Base-by-base conservation (phyloP, 495 filamentous ascomycete genomes). In the Friedmanniomyces simplex region DNA sequence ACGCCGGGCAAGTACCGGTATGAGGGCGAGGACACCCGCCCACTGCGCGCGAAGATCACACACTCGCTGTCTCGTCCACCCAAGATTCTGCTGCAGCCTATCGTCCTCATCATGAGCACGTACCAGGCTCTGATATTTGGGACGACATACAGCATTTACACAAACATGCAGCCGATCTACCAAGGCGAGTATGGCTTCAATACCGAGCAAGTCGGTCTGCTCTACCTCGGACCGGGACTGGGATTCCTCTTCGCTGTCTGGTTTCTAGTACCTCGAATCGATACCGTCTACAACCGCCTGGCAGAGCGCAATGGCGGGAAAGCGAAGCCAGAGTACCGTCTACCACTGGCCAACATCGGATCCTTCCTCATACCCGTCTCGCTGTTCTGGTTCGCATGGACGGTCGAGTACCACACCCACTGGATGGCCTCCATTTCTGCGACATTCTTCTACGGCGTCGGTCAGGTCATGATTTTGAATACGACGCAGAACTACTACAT, bases 391-490 rank as follows among this genome's bases (percentile, higher is more conserved):
- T 59, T 48, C 18, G 68, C 63, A 4, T 71, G 68, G 68, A 62
- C 65, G 12, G 65, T 65, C 4, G 55, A 67, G 22, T 43, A 21
- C 21, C 64, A 62, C 11, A 30, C 51, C 11, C 59, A 60, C 52
- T 71, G 68, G 68, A 18, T 57, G 20, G 63, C 50, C 6, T 49
- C 65, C 6, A 60, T 69, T 14, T 11, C 63, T 18, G 53, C 63
- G 14, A 67, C 67, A 0, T 58, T 61, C 18, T 67, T 74, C 55
- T 74, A 70, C 73, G 51, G 86, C 73, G 57, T 79, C 69, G 25
- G 79, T 62, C 60, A 86, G 63, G 61, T 87, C 77, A 55, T 80
- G 75, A 65, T 85, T 71, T 58, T 83, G 66, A 57, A 87, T 68
- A 52, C 57, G 4, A 59, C 64, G 21, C 67, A 68, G 41, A 68